Evolutionary conservation across 441 rosid species (phyloP), one percentile per base, ranked within the genome.

Genomic region (Eruca vesicaria): DNA sequence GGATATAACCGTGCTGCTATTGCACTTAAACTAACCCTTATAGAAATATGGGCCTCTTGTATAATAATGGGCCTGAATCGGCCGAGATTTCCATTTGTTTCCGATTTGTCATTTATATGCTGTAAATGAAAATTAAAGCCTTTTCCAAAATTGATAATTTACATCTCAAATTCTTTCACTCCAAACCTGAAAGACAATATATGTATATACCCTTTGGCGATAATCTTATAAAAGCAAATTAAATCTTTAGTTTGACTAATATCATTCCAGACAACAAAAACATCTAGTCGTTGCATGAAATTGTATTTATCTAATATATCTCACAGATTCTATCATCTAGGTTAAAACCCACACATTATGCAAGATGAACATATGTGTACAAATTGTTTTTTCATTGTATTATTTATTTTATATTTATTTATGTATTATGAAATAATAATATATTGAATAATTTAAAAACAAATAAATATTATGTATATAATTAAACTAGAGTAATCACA

Each of bases 1-100:
- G 93, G 86, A 80, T 89, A 91, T 57, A 83, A 79, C 72, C 98
- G 99, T 72, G 88, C 90, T 59, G 94, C 99, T 82, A 72, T 38
- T 50, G 26, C 9, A 14, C 57, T 52, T 3, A 52, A 45, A 3
- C 53, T 45, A n/a, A 15, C 4, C 20, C 53, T 6, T 15, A 6
- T 45, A 45, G 53, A 16, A 45, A 45, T 32, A 62, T 11, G 70
- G 76, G 63, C 63, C 41, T 35, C 11, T 14, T 35, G 3, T 36
- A 28, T 5, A 33, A n/a, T 36, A 12, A 55, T 63, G 76, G 70
- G 63, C 41, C 29, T 45, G 0, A n/a, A 35, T 23, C 35, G n/a
- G 14, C 52, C 45, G 9, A 20, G 20, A 48, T 3, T 2, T 61
- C 12, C 16, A 32, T 45, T 3, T 58, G 14, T 5, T n/a, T 45